Conservation (phyloP, 768 basidiomycete genomes). For the Trametes gibbosa region DNA sequence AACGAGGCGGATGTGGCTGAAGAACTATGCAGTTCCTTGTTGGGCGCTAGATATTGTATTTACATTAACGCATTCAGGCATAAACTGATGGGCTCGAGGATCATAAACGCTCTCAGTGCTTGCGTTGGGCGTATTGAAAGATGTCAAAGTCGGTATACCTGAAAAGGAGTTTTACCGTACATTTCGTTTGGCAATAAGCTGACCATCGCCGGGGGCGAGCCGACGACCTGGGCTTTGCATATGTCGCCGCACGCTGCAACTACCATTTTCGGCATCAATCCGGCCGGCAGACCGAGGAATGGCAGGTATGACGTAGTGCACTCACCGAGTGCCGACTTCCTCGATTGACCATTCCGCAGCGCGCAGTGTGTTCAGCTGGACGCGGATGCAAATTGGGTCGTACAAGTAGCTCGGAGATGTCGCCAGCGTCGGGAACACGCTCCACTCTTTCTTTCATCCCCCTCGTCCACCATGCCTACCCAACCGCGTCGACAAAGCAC, state of each 20-base stretch:
- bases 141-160: too few relatives aligned
- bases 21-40: slow-evolving; percentile 27
- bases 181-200: slow-evolving; percentile 1
- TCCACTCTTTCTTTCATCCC: neutral
- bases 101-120: too few relatives aligned
- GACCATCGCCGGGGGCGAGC: slow-evolving; percentile 16
- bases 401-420: slow-evolving; percentile 1
- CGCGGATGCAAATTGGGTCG: neutral
- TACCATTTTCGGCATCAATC: too few relatives aligned
- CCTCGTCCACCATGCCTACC: neutral
- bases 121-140: too few relatives aligned
- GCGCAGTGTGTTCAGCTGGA: neutral
- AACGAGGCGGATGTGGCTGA: slow-evolving; percentile 23
- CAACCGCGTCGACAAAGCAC: slow-evolving; percentile 2
- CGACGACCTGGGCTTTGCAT: slow-evolving; percentile 36
- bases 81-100: too few relatives aligned
- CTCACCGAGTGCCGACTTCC: neutral
- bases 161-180: too few relatives aligned
- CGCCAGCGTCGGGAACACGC: too few relatives aligned
- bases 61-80: too few relatives aligned
- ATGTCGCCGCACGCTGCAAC: slow-evolving; percentile 93
- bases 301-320: slow-evolving; percentile 2
- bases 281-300: neutral
- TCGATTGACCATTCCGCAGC: slow-evolving; percentile 5
- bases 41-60: too few relatives aligned